phyloP scores from a whole-genome alignment of 2,329 filamentous ascomycete genomes.

The Penicillium thymicola region DNA sequence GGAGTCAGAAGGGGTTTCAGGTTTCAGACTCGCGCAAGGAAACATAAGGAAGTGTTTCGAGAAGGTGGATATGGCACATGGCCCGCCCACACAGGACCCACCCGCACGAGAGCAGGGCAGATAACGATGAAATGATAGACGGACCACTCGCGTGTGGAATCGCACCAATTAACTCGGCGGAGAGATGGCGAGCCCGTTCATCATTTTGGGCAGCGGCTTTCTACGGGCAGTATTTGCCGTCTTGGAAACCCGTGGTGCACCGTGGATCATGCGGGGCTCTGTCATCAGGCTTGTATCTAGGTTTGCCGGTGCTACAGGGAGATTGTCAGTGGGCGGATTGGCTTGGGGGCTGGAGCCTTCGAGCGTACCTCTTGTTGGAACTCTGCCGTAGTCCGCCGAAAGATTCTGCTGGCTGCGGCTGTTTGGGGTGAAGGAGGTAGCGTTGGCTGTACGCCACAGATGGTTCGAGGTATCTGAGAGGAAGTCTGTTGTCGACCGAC shows the following conservation, averaged over 20 bases:
- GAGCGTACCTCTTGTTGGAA: constrained; percentile 50
- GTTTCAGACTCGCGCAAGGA: background rate
- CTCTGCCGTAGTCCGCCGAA: constrained; percentile 51
- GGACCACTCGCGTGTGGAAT: constrained; percentile 11
- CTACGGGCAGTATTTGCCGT: constrained; percentile 41
- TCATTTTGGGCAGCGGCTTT: constrained; percentile 44
- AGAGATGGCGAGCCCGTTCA: constrained; percentile 40
- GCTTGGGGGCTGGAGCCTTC: constrained; percentile 5
- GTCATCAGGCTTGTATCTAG: constrained; percentile 86
- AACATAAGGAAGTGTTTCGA: background rate
- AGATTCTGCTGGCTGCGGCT: constrained; percentile 46
- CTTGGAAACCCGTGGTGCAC: constrained; percentile 64
- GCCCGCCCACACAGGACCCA: background rate
- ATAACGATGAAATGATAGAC: constrained; percentile 1
- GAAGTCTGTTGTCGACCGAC: constrained; percentile 51
- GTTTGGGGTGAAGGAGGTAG: constrained; percentile 53
- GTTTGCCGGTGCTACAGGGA: constrained; percentile 66
- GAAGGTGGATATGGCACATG: background rate
- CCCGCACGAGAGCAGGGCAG: background rate
- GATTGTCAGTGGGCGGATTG: constrained; percentile 40
- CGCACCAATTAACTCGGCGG: constrained; percentile 30
- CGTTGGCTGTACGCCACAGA: constrained; percentile 61
- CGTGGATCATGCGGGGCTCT: constrained; percentile 85
- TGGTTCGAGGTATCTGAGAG: constrained; percentile 62
- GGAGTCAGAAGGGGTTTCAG: background rate